Percentiles rank a stretch among this genome's conserved stretches.
These are phyloP conservation scores for Iberis amara DNA, from an alignment of 441 rosid species.

Conservation along the genomic window DNA sequence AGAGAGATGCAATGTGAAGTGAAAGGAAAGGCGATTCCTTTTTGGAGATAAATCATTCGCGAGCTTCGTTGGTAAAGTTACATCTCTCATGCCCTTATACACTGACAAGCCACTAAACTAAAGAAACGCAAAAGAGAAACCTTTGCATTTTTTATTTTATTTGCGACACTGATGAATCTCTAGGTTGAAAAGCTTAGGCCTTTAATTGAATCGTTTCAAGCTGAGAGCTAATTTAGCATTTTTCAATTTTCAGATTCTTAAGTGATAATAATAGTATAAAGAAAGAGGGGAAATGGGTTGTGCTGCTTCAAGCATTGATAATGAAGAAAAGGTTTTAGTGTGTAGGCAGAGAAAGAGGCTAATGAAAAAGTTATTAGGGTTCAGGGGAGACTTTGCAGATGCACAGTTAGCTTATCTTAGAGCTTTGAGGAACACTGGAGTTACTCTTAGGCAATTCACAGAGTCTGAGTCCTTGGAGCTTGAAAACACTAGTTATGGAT, in stretches of 20 bases:
- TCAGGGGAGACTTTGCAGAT: conserved; percentile 78
- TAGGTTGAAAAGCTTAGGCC: conserved; percentile 17
- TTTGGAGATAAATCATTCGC: conserved; percentile 6
- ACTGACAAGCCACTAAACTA: conserved; percentile 3
- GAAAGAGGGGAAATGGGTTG: conserved; percentile 54
- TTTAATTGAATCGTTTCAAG: conserved; percentile 8
- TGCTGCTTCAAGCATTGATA: conserved; percentile 62
- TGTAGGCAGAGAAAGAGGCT: conserved; percentile 85
- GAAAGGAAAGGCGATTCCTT: conserved; percentile 27
- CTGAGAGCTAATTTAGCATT: conserved; percentile 10
- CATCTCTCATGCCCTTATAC: conserved; percentile 19
- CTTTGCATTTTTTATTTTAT: conserved; percentile 14
- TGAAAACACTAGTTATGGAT: conserved; percentile 42
- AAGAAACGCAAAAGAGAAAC: conserved; percentile 12
- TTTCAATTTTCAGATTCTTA: conserved; percentile 8
- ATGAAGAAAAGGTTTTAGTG: conserved; percentile 64
- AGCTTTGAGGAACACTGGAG: conserved; percentile 82
- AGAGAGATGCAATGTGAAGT: too few species aligned
- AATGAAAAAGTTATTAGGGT: conserved; percentile 62
- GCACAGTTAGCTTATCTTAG: conserved; percentile 71
- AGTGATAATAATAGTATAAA: background rate
- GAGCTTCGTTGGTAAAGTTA: conserved; percentile 27
- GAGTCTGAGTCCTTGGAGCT: conserved; percentile 79
- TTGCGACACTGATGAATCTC: conserved; percentile 12
- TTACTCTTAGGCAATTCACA: conserved; percentile 84